These are phyloP conservation scores for Emergomyces orientalis DNA, from an alignment of 2,329 filamentous ascomycete genomes.

Conservation along the genomic window DNA sequence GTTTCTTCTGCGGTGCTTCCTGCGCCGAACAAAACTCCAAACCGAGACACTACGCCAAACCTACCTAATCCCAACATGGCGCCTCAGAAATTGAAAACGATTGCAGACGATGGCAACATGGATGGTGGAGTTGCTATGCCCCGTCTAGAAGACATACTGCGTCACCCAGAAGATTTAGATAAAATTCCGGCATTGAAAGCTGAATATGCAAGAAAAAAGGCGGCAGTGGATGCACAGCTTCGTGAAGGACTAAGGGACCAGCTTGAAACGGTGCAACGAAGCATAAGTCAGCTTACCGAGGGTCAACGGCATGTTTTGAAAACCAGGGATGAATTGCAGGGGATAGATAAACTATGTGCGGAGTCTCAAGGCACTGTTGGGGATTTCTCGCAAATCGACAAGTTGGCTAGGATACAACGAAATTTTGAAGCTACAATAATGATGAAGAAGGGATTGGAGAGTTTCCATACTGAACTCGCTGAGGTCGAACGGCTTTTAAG, in stretches of 20 bases:
- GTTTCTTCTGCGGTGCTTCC: background rate
- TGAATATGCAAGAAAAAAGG: slow-evolving; percentile 91
- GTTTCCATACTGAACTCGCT: slow-evolving; percentile 68
- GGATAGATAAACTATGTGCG: slow-evolving; percentile 93
- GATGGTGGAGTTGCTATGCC: slow-evolving; percentile 57
- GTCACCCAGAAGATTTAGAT: slow-evolving; percentile 93
- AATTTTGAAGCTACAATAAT: slow-evolving; percentile 91
- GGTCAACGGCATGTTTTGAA: slow-evolving; percentile 84
- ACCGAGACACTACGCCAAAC: background rate
- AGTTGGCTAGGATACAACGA: slow-evolving; percentile 53
- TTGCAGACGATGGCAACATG: slow-evolving; percentile 29
- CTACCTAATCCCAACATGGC: background rate
- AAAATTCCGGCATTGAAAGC: slow-evolving; percentile 84
- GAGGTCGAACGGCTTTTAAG: slow-evolving; percentile 68
- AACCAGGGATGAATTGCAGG: slow-evolving; percentile 98
- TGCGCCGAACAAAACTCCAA: background rate
- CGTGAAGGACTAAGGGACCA: slow-evolving; percentile 82
- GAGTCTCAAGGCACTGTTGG: slow-evolving; percentile 96
- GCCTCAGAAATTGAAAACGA: slow-evolving; percentile 15
- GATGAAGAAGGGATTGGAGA: slow-evolving; percentile 85
- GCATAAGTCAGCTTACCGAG: slow-evolving; percentile 80
- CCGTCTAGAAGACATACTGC: slow-evolving; percentile 84
- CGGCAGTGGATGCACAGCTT: slow-evolving; percentile 79
- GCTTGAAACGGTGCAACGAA: slow-evolving; percentile 85
- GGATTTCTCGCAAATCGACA: slow-evolving; percentile 82